Conservation (phyloP, 345 rosid genomes). For the Abelmoschus esculentus region DNA sequence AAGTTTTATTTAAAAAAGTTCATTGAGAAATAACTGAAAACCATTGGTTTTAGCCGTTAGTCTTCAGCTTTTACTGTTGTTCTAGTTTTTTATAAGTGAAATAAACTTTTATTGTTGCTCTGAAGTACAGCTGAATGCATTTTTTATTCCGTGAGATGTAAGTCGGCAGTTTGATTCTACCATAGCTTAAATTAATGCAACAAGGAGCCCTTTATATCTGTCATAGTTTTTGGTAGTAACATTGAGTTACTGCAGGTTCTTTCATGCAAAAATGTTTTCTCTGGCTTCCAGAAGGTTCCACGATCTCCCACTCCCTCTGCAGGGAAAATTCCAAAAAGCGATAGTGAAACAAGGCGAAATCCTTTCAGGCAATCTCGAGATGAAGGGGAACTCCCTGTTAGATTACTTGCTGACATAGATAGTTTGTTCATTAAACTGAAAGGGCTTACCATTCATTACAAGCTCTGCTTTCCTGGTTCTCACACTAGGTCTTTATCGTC, state of each 20-base stretch:
- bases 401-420: slow-evolving; percentile 71
- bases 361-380: slow-evolving; percentile 37
- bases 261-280: slow-evolving; percentile 77
- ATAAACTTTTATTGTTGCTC: background rate
- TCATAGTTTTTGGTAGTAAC: background rate
- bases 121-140: background rate
- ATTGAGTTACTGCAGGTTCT: slow-evolving; percentile 46
- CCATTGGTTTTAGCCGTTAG: background rate
- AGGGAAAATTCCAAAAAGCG: slow-evolving; percentile 63
- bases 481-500: slow-evolving; percentile 42
- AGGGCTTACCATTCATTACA: slow-evolving; percentile 74
- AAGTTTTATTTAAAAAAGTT: background rate
- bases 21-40: background rate
- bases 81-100: background rate
- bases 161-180: background rate
- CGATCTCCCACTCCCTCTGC: slow-evolving; percentile 75
- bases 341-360: slow-evolving; percentile 59
- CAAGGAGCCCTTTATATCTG: background rate
- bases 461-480: slow-evolving; percentile 61
- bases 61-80: background rate
- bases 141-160: background rate
- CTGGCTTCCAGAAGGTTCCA: slow-evolving; percentile 81
- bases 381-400: slow-evolving; percentile 59
- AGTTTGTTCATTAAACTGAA: slow-evolving; percentile 57
- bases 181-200: background rate